Conservation (phyloP, 306 rosid species). For the Echinosophora koreensis region DNA sequence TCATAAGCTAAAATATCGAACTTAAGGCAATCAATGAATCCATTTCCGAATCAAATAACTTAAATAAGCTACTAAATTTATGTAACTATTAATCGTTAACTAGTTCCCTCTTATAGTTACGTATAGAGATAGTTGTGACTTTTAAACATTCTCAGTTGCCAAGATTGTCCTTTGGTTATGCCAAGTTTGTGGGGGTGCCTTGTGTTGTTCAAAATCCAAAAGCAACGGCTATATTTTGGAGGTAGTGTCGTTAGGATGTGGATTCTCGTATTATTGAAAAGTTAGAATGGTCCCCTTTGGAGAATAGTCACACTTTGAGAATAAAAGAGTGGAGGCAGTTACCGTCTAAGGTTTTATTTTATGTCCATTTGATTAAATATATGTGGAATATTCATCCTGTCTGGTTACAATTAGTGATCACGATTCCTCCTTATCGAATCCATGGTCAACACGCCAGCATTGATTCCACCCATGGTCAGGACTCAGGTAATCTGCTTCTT, state of each 20-base stretch:
- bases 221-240: conserved; percentile 58
- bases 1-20: background rate
- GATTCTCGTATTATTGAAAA: conserved; percentile 79
- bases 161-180: background rate
- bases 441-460: conserved; percentile 53
- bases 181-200: conserved; percentile 13
- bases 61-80: background rate
- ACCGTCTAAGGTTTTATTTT: conserved; percentile 54
- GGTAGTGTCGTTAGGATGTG: conserved; percentile 52
- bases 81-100: background rate
- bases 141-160: background rate
- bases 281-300: conserved; percentile 47
- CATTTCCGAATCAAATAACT: background rate
- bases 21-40: background rate
- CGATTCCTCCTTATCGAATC: conserved; percentile 76
- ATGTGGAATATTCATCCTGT: conserved; percentile 65
- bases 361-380: conserved; percentile 21
- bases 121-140: conserved; percentile 3
- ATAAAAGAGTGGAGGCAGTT: conserved; percentile 51
- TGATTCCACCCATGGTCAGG: conserved; percentile 15
- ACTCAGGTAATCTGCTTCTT: conserved; percentile 12
- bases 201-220: conserved; percentile 48
- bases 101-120: background rate
- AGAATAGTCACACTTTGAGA: conserved; percentile 55
- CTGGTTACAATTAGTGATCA: conserved; percentile 51